phyloP scores from a whole-genome alignment of 2,329 filamentous ascomycete genomes.

The Alternaria panax region DNA sequence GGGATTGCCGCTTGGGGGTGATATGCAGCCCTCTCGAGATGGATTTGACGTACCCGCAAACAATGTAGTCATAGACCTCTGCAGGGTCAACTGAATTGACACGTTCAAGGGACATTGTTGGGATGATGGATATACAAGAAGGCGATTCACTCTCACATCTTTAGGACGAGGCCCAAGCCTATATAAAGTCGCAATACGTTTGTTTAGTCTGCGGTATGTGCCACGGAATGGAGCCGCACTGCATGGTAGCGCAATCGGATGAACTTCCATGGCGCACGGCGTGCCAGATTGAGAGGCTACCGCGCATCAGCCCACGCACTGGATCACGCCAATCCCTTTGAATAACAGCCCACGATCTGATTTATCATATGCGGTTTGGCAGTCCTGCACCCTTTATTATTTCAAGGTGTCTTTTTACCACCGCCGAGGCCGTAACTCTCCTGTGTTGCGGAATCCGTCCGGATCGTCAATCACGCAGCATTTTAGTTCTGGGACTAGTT shows the following conservation, averaged over 20 bases:
- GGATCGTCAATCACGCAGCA: not conserved
- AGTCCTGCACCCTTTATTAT: not conserved
- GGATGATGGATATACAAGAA: not conserved
- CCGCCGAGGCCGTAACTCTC: not conserved
- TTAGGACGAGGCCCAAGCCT: not conserved
- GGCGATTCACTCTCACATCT: not conserved
- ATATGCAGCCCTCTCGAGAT: not conserved
- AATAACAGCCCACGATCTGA: not conserved
- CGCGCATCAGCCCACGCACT: not conserved
- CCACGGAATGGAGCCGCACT: not conserved
- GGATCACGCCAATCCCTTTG: too few relatives aligned
- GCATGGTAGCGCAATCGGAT: not conserved
- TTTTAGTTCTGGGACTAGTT: not conserved
- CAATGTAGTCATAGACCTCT: slow-evolving; percentile 36
- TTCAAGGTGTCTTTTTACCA: not conserved
- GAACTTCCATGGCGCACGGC: not conserved
- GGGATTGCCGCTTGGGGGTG: too few relatives aligned
- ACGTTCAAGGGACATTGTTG: slow-evolving; percentile 29
- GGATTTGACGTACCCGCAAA: slow-evolving; percentile 30
- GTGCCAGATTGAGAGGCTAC: too few relatives aligned
- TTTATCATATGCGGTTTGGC: not conserved
- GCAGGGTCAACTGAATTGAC: slow-evolving; percentile 26
- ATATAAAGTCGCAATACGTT: not conserved
- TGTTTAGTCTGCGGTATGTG: not conserved
- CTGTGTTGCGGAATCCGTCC: not conserved